These are phyloP conservation scores for Cladophialophora immunda DNA, from an alignment of 2,329 filamentous ascomycete species.

Conservation along the genomic window DNA sequence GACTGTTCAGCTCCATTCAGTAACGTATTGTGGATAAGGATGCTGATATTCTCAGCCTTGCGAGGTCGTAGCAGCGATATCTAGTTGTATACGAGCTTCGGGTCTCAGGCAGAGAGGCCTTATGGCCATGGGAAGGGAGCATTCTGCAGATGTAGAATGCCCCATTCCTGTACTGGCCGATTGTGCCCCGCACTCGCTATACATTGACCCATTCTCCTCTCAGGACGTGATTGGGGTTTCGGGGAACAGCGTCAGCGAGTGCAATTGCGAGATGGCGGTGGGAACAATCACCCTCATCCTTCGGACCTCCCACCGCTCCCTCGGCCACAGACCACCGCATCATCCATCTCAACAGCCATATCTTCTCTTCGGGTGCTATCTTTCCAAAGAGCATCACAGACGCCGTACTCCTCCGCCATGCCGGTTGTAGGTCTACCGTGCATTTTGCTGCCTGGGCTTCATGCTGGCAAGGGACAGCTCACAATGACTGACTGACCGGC, in stretches of 20 bases:
- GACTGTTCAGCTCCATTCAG: slow-evolving; percentile 10
- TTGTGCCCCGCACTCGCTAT: slow-evolving; percentile 20
- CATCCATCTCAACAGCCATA: background rate
- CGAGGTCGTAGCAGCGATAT: background rate
- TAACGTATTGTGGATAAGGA: slow-evolving; percentile 18
- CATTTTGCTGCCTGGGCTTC: background rate
- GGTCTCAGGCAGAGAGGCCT: background rate
- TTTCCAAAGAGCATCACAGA: background rate
- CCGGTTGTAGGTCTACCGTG: slow-evolving; percentile 18
- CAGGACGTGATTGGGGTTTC: slow-evolving; percentile 2
- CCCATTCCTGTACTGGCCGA: background rate
- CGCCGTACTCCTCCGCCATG: slow-evolving; percentile 10
- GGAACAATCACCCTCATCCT: background rate
- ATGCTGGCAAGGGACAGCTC: background rate
- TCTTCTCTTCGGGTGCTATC: background rate
- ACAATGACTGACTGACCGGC: slow-evolving; percentile 17
- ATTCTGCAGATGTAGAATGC: background rate
- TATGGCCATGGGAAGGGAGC: background rate
- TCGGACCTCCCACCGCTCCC: background rate
- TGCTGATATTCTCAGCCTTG: slow-evolving; percentile 35
- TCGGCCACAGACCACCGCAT: background rate
- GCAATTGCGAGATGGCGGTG: slow-evolving; percentile 19
- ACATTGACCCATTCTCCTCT: background rate
- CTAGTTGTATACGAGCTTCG: slow-evolving; percentile 8
- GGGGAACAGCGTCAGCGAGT: slow-evolving; percentile 4